Base-by-base conservation (phyloP, 306 rosid genomes). In the Dryas drummondii region DNA sequence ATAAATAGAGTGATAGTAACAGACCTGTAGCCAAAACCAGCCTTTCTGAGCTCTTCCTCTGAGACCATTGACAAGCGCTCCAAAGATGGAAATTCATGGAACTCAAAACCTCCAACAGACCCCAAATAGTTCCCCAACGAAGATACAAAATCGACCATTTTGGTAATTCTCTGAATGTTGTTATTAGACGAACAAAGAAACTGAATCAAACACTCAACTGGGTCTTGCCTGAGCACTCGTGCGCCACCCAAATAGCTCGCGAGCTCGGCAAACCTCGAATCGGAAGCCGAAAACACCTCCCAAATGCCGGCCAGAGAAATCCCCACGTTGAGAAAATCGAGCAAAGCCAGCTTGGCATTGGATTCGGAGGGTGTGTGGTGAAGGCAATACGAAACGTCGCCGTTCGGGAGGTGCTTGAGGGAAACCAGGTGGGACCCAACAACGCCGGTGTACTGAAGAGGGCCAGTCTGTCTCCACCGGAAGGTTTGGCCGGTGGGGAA, bases 401-500 rank as follows among this genome's bases (percentile, higher is more conserved):
- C 94, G 82, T 88, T 79, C 17, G 80, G 78, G 47, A 85, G 80
- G 72, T 90, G 96, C 70, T 76, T 84, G 87, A 94, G 96, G 59
- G 97, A 90, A 9, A 94, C 1, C 2, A 94, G 91, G 85, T 90
- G 96, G 74, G 92, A 68, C 17, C 80, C 91, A 26, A 94, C 81
- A 42, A 84, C 96, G 68, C 97, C 98, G 8, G 97, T 86, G 96
- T 77, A 91, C 66, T 88, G 91, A 0, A 51, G 81, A 13, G 93
- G 86, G 8, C 85, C 96, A 51, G 97, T 94, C 55, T 82, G 87
- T 32, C 77, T 85, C 98, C 98, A 91, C 44, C 96, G 83, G 91
- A 94, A 94, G 79, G 97, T 91, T 85, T 94, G 98, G 76, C 98
- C 98, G 27, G 98, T 94, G 64, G 97, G 98, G 87, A 94, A 94